phyloP scores from a whole-genome alignment of 2,329 filamentous ascomycete species.

The Akanthomyces uredinophilus region DNA sequence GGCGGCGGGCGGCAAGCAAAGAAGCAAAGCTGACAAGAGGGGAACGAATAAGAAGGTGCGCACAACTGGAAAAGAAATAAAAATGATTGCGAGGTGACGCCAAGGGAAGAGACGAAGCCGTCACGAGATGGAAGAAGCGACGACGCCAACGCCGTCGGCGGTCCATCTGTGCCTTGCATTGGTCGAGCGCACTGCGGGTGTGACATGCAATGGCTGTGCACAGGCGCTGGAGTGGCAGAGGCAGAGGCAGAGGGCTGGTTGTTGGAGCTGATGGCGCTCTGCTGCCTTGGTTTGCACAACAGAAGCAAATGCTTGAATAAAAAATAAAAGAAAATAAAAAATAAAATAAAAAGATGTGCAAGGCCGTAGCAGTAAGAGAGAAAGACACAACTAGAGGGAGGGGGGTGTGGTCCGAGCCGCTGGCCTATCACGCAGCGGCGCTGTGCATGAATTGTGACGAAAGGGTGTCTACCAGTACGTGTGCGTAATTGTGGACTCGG shows the following conservation, averaged over 20 bases:
- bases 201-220: slow-evolving; percentile 9
- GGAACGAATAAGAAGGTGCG: not conserved
- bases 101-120: not conserved
- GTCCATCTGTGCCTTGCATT: slow-evolving; percentile 8
- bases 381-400: not conserved
- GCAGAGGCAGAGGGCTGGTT: no score
- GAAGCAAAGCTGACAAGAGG: not conserved
- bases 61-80: not conserved
- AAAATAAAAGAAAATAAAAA: no score
- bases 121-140: not conserved
- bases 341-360: slow-evolving; percentile 3
- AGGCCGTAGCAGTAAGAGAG: no score
- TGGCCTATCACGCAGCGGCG: slow-evolving; percentile 11
- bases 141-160: not conserved
- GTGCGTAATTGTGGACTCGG: not conserved
- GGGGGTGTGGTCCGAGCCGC: slow-evolving; percentile 12
- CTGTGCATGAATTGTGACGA: slow-evolving; percentile 13
- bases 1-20: not conserved
- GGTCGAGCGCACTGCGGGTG: slow-evolving; percentile 8
- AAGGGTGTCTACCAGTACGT: not conserved
- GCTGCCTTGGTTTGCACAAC: slow-evolving; percentile 1
- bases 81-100: not conserved
- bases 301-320: not conserved
- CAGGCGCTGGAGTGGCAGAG: slow-evolving; percentile 2
- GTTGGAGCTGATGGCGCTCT: not conserved